Base-by-base conservation (phyloP, 2,329 filamentous ascomycete species). In the Tolypocladium paradoxum region DNA sequence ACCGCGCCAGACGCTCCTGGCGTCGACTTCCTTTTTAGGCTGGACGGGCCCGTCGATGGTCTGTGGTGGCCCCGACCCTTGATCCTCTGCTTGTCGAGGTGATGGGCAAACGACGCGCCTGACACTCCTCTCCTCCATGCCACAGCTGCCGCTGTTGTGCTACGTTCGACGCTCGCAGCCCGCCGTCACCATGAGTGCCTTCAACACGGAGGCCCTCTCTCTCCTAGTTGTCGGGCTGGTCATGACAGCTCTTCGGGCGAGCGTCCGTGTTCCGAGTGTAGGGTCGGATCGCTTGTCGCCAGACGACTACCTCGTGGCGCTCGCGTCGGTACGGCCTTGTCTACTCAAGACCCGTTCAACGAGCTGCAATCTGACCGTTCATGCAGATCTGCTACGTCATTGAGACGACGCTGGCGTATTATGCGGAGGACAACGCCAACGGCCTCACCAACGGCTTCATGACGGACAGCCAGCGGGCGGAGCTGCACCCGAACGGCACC, bases 391-490 rank as follows among this genome's bases (percentile, higher is more conserved):
- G 51, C 2, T 35, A 56, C 40, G 22, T 54, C 12, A n/a, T 50
- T 18, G 55, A 56, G 8, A 29, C 50, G n/a, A 20, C 36, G 3
- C 46, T 56, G n/a, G 52, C 50, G 1, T 54, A 54, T 34, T 16
- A 48, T 14, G 33, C 49, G 18, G 47, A 50, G 22, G 51, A 45
- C 5, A 20, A 22, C 6, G 53, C 48, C 12, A 35, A 45, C 24
- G 55, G 54, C 49, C 29, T 54, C 14, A 49, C 51, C 34, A 57
- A 56, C 34, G 38, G 47, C 24, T 48, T 45, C 29, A 29, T 50
- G 22, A 20, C 43, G 18, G 37, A 38, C 11, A 6, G 11, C 11
- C 20, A 48, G 24, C 31, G 38, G 24, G 24, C 46, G 4, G 16
- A 1, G 16, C 29, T 52, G 22, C 50, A 36, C 2, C 14, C 9